Base-by-base conservation (phyloP, 768 basidiomycete species). In the Rhizopogon vesiculosus region DNA sequence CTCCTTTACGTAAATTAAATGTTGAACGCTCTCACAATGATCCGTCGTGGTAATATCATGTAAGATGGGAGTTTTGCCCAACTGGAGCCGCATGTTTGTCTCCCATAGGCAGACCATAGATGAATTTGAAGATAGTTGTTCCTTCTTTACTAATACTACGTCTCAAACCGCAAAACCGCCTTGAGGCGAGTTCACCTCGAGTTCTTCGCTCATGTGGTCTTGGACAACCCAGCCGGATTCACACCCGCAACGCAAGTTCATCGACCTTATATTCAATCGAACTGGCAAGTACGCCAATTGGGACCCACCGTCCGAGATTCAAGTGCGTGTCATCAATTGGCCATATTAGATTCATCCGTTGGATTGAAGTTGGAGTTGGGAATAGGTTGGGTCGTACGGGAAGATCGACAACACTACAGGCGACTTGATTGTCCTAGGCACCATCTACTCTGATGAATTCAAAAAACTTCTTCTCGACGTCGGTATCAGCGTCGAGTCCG, bases 261-360 rank as follows among this genome's bases (percentile, higher is more conserved):
- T 65, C 42, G 66, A 67, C 29, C 60, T 67, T 40, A 63, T 67
- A 39, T 56, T 25, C n/a, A 38, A 18, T 12, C 45, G 39, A 16
- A 62, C 66, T n/a, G 62, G 62, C 15, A 67, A 67, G 50, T 67
- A 62, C 59, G 66, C 65, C n/a, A 67, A 59, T 50, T 67, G 66
- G 66, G 62, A 67, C 41, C 66, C 66, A 1, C 62, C 66, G 8
- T 59, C 54, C 18, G 55, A 56, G 53, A 66, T 66, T 42, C 56
- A 57, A 56, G 64, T 63, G 22, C 22, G 38, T 35, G 12, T 9
- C 39, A 39, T 19, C n/a, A 33, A 5, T 28, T 7, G 5, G 4
- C 49, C 25, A 28, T 18, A 22, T 22, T 22, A 22, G 22, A 22
- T 22, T 22, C 22, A 22, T 48, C 33, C 5, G 13, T 19, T 19